Evolutionary conservation across 202 grass and related monocot species (phyloP).

Genomic region (Zoysia matrella): DNA sequence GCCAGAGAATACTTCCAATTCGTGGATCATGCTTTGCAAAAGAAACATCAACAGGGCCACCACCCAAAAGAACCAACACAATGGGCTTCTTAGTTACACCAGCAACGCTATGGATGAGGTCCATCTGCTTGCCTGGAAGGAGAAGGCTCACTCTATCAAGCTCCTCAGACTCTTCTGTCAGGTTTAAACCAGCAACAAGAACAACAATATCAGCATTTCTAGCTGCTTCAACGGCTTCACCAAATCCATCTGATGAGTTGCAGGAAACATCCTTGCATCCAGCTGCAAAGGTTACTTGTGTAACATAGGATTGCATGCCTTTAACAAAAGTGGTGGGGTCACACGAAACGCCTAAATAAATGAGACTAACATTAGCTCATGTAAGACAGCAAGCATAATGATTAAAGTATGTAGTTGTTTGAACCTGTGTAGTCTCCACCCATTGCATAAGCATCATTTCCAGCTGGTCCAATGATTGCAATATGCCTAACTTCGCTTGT

Average conservation of each 20-base stretch:
- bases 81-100: slow-evolving; percentile 62
- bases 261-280: slow-evolving; percentile 71
- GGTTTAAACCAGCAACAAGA: slow-evolving; percentile 81
- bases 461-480: slow-evolving; percentile 76
- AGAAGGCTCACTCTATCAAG: slow-evolving; percentile 80
- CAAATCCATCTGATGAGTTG: slow-evolving; percentile 58
- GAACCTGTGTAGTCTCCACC: slow-evolving; percentile 89
- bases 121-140: slow-evolving; percentile 85
- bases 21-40: slow-evolving; percentile 64
- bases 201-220: slow-evolving; percentile 61
- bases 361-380: slow-evolving; percentile 28
- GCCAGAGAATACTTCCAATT: slow-evolving; percentile 81
- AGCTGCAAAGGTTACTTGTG: slow-evolving; percentile 56
- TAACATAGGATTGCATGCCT: slow-evolving; percentile 67
- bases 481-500: slow-evolving; percentile 55
- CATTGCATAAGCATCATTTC: slow-evolving; percentile 61
- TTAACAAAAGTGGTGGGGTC: slow-evolving; percentile 60
- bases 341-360: slow-evolving; percentile 70
- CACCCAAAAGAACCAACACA: slow-evolving; percentile 77
- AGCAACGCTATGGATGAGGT: slow-evolving; percentile 60
- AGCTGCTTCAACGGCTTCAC: slow-evolving; percentile 62
- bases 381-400: neutral
- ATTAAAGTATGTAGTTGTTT: slow-evolving; percentile 11
- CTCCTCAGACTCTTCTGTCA: slow-evolving; percentile 85
- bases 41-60: slow-evolving; percentile 83